Evolutionary conservation across 148 eudicot genomes (phyloP).

Genomic region (Simmondsia chinensis): DNA sequence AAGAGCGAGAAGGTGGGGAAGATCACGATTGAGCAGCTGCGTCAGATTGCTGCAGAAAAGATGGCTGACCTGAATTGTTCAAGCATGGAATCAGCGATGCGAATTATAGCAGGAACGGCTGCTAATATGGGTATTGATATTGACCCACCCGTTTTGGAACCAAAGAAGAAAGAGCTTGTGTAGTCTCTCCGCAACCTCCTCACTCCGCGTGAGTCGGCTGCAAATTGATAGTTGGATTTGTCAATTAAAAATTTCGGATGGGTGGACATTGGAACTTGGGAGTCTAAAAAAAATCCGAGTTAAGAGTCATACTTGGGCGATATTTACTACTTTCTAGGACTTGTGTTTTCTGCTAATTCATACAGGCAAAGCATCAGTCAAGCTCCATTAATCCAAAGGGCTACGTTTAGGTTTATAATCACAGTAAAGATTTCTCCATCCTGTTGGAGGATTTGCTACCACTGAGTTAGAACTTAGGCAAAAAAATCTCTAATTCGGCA

Average conservation of each 20-base stretch:
- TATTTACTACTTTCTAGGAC: no score
- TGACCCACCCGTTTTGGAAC: constrained; percentile 77
- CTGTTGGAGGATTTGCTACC: no score
- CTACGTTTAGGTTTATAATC: no score
- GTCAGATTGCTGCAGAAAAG: constrained; percentile 72
- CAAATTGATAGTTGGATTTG: no score
- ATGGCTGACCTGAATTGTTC: constrained; percentile 90
- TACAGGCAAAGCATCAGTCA: no score
- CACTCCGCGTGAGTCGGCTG: neutral
- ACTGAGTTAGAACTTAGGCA: no score
- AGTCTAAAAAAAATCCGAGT: neutral
- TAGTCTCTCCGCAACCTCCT: neutral
- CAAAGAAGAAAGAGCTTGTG: constrained; percentile 44
- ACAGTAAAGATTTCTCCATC: no score
- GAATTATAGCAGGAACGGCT: constrained; percentile 94
- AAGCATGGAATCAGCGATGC: constrained; percentile 84
- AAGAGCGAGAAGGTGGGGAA: constrained; percentile 71
- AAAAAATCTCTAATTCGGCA: no score
- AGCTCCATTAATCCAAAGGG: no score
- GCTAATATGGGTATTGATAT: constrained; percentile 96
- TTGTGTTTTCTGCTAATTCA: no score
- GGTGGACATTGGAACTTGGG: neutral
- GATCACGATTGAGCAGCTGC: constrained; percentile 74
- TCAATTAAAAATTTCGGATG: no score
- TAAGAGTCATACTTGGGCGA: no score